Percentiles rank a stretch among this genome's conserved stretches.
These are phyloP conservation scores for Boletus reticuloceps DNA, from an alignment of 768 basidiomycete species.

Conservation along the genomic window DNA sequence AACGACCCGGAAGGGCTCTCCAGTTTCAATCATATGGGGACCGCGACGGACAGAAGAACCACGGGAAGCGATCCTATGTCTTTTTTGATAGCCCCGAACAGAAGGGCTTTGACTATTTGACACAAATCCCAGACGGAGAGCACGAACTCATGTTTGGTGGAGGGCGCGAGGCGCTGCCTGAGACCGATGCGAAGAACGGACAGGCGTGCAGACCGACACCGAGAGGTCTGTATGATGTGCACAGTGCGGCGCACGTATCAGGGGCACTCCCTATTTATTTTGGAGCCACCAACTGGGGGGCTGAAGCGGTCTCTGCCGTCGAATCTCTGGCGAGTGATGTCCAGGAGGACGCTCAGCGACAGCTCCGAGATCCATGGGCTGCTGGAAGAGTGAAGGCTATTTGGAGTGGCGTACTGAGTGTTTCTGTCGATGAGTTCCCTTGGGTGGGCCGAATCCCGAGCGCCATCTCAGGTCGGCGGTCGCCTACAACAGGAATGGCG, in stretches of 20 bases:
- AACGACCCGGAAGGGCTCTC: constrained; percentile 47
- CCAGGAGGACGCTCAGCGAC: constrained; percentile 13
- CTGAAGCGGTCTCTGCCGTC: constrained; percentile 29
- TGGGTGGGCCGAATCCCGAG: constrained; percentile 69
- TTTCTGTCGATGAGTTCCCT: constrained; percentile 59
- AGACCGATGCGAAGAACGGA: not conserved
- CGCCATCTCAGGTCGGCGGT: constrained; percentile 42
- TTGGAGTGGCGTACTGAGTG: constrained; percentile 65
- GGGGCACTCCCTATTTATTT: constrained; percentile 58
- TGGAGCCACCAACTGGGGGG: constrained; percentile 42
- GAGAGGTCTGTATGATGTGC: constrained; percentile 33
- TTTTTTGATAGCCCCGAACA: constrained; percentile 45
- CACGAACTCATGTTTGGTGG: constrained; percentile 68
- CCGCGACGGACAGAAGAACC: constrained; percentile 15
- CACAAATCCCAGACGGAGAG: constrained; percentile 49
- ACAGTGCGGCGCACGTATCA: constrained; percentile 41
- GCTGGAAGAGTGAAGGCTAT: constrained; percentile 49
- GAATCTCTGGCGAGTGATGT: constrained; percentile 2
- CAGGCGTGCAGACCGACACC: constrained; percentile 25
- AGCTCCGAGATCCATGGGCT: constrained; percentile 29
- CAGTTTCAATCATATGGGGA: constrained; percentile 6
- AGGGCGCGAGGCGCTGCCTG: constrained; percentile 37
- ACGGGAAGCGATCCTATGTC: constrained; percentile 54
- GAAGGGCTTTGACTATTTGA: constrained; percentile 62
- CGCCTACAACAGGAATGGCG: constrained; percentile 7